These are phyloP conservation scores for Annona cherimola DNA, from an alignment of 164 flowering plant genomes.

Conservation along the genomic window DNA sequence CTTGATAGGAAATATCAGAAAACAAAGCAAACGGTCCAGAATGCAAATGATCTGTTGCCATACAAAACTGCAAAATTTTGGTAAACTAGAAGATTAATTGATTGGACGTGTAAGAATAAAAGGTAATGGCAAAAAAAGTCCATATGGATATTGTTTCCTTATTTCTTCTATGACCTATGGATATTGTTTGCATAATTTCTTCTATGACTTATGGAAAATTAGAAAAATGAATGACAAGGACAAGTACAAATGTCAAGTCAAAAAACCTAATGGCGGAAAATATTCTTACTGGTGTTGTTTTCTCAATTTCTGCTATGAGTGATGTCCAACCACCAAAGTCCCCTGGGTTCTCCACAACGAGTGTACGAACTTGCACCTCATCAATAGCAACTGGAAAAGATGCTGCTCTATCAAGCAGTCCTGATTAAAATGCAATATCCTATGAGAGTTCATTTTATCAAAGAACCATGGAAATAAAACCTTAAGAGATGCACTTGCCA, in stretches of 20 bases:
- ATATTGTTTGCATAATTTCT: no score
- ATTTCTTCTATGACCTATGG: no score
- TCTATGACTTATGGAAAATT: no score
- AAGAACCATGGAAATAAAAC: neutral
- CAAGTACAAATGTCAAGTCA: neutral
- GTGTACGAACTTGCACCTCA: conserved; percentile 27
- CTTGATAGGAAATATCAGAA: no score
- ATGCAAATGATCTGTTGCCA: no score
- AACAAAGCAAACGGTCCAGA: no score
- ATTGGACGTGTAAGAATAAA: no score
- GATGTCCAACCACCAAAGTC: conserved; percentile 58
- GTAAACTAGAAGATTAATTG: no score
- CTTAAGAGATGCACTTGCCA: neutral
- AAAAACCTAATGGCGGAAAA: neutral
- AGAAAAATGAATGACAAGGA: neutral
- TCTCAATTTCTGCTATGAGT: conserved; percentile 50
- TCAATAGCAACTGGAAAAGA: neutral
- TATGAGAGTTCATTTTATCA: neutral
- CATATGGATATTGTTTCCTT: no score
- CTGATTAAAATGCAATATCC: conserved; percentile 13
- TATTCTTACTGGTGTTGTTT: conserved; percentile 38
- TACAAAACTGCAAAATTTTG: no score
- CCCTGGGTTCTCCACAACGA: conserved; percentile 22
- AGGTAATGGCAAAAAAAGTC: no score
- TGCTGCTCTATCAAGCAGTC: neutral